These are phyloP conservation scores for Yarrowia sp. DNA, from an alignment of 805 yeast genomes.

Conservation along the genomic window DNA sequence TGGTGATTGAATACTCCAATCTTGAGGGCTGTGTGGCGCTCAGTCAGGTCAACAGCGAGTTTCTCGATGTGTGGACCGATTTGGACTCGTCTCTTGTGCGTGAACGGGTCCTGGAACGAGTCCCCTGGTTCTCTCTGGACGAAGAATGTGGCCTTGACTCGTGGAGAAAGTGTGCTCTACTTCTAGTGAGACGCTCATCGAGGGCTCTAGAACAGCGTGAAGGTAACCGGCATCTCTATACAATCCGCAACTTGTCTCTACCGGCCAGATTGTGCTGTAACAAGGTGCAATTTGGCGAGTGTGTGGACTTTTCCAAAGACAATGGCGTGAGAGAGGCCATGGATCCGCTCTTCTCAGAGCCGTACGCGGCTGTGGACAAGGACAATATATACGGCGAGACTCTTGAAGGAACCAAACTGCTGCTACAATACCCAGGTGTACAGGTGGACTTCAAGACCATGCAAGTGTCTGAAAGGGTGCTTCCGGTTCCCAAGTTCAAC, in stretches of 20 bases:
- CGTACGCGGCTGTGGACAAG: background rate
- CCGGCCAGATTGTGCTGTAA: background rate
- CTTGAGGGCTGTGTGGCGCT: background rate
- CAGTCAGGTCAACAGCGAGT: no score
- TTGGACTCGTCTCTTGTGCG: background rate
- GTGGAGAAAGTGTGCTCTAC: background rate
- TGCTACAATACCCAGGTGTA: background rate
- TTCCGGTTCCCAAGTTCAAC: background rate
- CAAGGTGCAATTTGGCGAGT: background rate
- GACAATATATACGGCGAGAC: no score
- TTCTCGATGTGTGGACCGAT: background rate
- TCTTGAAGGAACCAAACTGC: background rate
- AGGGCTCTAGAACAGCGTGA: background rate
- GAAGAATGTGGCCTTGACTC: background rate
- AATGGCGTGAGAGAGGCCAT: background rate
- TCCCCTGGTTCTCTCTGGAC: background rate
- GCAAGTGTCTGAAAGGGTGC: background rate
- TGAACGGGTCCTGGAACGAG: background rate
- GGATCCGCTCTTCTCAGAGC: background rate
- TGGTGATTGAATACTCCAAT: slow-evolving; percentile 1
- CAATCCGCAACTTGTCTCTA: background rate
- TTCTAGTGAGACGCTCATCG: background rate
- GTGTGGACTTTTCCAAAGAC: background rate
- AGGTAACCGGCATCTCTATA: background rate
- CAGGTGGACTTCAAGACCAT: background rate